Conservation (phyloP, 306 rosid species). For the Astragalus membranaceus region DNA sequence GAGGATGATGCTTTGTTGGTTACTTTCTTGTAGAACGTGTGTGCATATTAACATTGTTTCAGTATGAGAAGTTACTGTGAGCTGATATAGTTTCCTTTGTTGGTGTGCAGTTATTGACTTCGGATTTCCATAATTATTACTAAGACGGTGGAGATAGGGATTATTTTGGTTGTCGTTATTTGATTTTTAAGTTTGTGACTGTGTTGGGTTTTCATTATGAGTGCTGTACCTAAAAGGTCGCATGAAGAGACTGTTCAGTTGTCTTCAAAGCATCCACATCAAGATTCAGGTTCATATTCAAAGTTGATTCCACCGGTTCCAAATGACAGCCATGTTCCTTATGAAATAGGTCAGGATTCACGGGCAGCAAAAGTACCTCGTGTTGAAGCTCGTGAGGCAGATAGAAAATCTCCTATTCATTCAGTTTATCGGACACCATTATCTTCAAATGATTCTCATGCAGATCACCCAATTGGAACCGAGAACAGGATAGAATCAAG, state of each 20-base stretch:
- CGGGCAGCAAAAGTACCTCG: slow-evolving; percentile 53
- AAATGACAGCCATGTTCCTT: slow-evolving; percentile 53
- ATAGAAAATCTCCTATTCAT: slow-evolving; percentile 73
- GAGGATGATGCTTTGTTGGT: background rate
- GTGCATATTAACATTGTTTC: background rate
- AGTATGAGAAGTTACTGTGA: background rate
- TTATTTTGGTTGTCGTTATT: slow-evolving; percentile 20
- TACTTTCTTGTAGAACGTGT: background rate
- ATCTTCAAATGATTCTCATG: slow-evolving; percentile 56
- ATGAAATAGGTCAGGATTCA: slow-evolving; percentile 59
- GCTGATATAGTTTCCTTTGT: slow-evolving; percentile 8
- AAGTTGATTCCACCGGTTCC: slow-evolving; percentile 52
- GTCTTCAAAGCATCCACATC: slow-evolving; percentile 62
- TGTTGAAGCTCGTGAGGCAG: slow-evolving; percentile 64
- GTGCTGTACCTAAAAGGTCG: slow-evolving; percentile 68
- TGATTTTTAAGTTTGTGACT: slow-evolving; percentile 16
- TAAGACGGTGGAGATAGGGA: background rate
- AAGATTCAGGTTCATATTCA: slow-evolving; percentile 54
- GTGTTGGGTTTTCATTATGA: slow-evolving; percentile 43
- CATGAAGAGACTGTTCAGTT: slow-evolving; percentile 67
- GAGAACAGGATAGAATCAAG: slow-evolving; percentile 58
- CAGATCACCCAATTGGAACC: slow-evolving; percentile 39
- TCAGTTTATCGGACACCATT: slow-evolving; percentile 48
- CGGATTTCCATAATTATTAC: background rate
- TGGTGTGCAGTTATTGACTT: slow-evolving; percentile 22